Base-by-base conservation (phyloP, 768 basidiomycete species). In the Rhizopogon vinicolor region DNA sequence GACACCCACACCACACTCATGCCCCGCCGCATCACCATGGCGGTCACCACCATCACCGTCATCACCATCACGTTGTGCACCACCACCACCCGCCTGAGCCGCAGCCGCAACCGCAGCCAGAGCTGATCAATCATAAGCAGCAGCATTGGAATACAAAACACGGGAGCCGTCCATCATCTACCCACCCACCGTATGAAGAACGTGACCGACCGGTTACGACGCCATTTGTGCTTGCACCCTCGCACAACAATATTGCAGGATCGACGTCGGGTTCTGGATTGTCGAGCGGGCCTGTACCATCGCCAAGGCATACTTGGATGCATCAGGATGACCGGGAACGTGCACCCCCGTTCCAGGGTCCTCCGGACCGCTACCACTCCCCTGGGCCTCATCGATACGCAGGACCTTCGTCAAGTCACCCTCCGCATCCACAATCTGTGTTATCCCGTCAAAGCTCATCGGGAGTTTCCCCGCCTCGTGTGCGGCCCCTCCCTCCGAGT, bases 151-250 rank as follows among this genome's bases (percentile, higher is more conserved):
- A 69, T 53, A 58, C 35, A 37, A 37, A 68, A 57, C 68, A 69
- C n/a, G 63, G 55, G 60, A 73, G 63, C 63, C 63, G 72, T 22
- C 76, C 68, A n/a, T 63, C 76, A 13, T 75, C 77, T 22, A 71
- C 72, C 22, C 73, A 73, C 29, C 67, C 72, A 53, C 64, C 65
- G n/a, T 60, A 77, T 49, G 78, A 80, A 42, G 79, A 79, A 14
- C 74, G 76, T 39, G 83, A 85, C 52, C 73, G 83, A 54, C 79
- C 79, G 1, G 65, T 78, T 44, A 74, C 81, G 6, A 79, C 76
- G 41, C 78, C 82, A 3, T 85, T 84, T 60, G 78, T 75, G 7
- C 77, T 84, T 68, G 74, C 70, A 7, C 75, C 80, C 5, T 74
- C 78, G 31, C 75, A 79, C 51, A 68, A 69, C 29, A 59, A 65